Evolutionary conservation across 257 asterid species (phyloP), one percentile per base, ranked within the genome.

Genomic region (Hygrophila difformis): DNA sequence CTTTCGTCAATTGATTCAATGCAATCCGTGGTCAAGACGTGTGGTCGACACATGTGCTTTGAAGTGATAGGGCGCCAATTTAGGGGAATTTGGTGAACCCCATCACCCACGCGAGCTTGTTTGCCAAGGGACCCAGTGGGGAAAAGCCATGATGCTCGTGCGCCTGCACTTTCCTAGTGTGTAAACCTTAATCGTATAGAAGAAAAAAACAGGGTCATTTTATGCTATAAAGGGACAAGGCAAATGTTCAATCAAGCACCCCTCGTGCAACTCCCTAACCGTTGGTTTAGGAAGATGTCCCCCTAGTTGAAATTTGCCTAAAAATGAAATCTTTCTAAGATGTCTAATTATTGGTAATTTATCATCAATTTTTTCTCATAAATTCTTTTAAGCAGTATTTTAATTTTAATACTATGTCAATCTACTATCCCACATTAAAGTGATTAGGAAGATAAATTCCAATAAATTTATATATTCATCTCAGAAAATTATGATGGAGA

Each of bases 201-300:
- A 20, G 41, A 44, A 48, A 24, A 28, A 6, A 17, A 12, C 5
- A 12, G 16, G 36, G 19, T 52, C 49, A 47, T 65, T 51, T 45
- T 62, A 69, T 67, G 61, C 60, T 39, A 63, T 28, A 63, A 62
- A 58, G 53, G 54, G 58, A 51, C 38, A 60, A 40, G 37, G 71
- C 61, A 52, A 59, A 55, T 69, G 81, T 73, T 73, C 66, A 66
- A 61, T 74, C 76, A 51, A 66, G 65, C 57, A 62, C 54, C 62
- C 73, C 70, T 65, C 57, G 69, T 55, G 78, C 63, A 57, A 56
- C 48, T 53, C 73, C 78, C 72, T 49, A 50, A 20, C 82, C 77
- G 71, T 62, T 65, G 53, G 69, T 67, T 70, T 61, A 62, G 76
- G 83, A 48, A 51, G 18, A 51, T 62, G 79, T 55, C 76, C 66